Conservation (phyloP, 495 filamentous ascomycete species). For the Penicillium diatomitis region DNA sequence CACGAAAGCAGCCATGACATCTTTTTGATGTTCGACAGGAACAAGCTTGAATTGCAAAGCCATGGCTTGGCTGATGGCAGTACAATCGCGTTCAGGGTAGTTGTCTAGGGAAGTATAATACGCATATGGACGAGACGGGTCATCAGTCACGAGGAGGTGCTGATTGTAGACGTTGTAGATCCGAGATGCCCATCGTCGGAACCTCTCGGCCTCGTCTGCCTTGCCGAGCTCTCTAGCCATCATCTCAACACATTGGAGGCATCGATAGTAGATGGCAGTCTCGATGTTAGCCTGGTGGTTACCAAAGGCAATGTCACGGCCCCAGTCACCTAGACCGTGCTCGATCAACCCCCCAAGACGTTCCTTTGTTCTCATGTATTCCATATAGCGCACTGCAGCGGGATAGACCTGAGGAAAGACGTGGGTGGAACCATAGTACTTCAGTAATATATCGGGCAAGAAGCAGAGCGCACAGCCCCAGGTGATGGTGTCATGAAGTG, state of each 20-base stretch:
- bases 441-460: slow-evolving; percentile 15
- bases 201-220: slow-evolving; percentile 9
- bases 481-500: slow-evolving; percentile 23
- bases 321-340: slow-evolving; percentile 23
- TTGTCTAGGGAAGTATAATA: slow-evolving; percentile 22
- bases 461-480: slow-evolving; percentile 22
- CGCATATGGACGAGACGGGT: slow-evolving; percentile 6
- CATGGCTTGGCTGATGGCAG: slow-evolving; percentile 17
- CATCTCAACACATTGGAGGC: slow-evolving; percentile 17
- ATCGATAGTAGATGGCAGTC: slow-evolving; percentile 23
- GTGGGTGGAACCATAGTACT: slow-evolving; percentile 20
- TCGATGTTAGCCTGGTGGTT: slow-evolving; percentile 25
- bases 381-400: slow-evolving; percentile 20
- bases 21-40: slow-evolving; percentile 8
- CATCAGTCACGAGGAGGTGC: slow-evolving; percentile 18
- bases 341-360: slow-evolving; percentile 19
- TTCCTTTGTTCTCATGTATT: slow-evolving; percentile 21
- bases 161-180: slow-evolving; percentile 16
- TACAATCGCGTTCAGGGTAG: slow-evolving; percentile 13
- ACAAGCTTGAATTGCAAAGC: slow-evolving; percentile 20
- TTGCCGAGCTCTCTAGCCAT: slow-evolving; percentile 19
- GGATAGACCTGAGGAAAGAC: slow-evolving; percentile 15
- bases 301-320: slow-evolving; percentile 20
- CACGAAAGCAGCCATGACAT: slow-evolving; percentile 18
- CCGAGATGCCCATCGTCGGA: slow-evolving; percentile 11